Conservation (phyloP, 2,329 filamentous ascomycete genomes). For the Fusarium virguliforme region DNA sequence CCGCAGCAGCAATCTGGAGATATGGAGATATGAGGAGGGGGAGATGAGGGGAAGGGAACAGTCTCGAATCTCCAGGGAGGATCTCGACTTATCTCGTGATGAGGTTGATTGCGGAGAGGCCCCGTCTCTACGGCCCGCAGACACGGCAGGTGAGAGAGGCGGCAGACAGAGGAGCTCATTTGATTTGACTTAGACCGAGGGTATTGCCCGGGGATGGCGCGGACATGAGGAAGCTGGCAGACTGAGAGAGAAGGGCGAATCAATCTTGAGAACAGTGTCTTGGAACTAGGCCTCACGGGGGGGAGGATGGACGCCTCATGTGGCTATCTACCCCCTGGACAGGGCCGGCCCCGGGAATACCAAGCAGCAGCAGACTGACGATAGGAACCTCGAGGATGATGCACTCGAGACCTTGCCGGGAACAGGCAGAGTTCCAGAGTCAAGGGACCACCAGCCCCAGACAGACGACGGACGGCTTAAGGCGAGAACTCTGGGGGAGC, state of each 20-base stretch:
- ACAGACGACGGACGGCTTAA: constrained; percentile 30
- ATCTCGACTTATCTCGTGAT: constrained; percentile 42
- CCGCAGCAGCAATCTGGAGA: constrained; percentile 24
- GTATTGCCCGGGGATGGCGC: constrained; percentile 43
- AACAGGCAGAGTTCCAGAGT: constrained; percentile 14
- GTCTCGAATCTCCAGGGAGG: constrained; percentile 28
- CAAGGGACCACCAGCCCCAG: constrained; percentile 23
- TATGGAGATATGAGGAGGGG: constrained; percentile 10
- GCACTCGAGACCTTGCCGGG: constrained; percentile 16
- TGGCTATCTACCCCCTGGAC: constrained; percentile 35
- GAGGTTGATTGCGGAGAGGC: constrained; percentile 41
- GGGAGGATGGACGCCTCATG: constrained; percentile 8
- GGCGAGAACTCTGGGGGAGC: constrained; percentile 46
- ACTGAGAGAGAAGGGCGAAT: constrained; percentile 39
- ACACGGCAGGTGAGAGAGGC: constrained; percentile 35
- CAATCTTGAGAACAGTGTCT: constrained; percentile 30
- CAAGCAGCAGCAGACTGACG: constrained; percentile 33
- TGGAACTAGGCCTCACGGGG: constrained; percentile 26
- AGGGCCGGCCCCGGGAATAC: constrained; percentile 43
- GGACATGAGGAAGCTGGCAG: constrained; percentile 40
- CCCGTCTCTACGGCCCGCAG: constrained; percentile 25
- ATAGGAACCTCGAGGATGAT: constrained; percentile 43
- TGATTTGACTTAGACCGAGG: constrained; percentile 34
- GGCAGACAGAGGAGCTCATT: constrained; percentile 19
- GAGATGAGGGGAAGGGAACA: constrained; percentile 14